Percentiles rank a stretch among this genome's conserved stretches.
phyloP scores from a whole-genome alignment of 1,139 yeast species.

The Magnusiomyces sp. region DNA sequence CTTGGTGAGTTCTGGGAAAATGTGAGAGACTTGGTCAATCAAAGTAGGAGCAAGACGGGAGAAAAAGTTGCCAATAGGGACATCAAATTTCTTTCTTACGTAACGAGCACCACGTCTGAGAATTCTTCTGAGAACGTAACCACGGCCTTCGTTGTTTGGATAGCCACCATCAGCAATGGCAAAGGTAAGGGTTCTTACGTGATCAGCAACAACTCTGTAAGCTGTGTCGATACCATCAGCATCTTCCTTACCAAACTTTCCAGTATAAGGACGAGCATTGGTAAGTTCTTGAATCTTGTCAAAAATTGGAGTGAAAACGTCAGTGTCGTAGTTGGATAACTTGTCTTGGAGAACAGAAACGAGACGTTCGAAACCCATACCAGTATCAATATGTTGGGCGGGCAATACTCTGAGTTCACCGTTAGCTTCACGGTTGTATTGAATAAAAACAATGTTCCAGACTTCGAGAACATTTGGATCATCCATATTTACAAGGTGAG shows the following conservation, averaged over 20 bases:
- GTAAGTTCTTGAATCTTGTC: conserved; percentile 82
- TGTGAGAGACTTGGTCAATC: conserved; percentile 75
- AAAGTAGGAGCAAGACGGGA: conserved; percentile 88
- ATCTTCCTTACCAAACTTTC: conserved; percentile 89
- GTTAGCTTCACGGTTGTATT: conserved; percentile 88
- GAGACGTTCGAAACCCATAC: conserved; percentile 96
- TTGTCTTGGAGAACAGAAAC: conserved; percentile 90
- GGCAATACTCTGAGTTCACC: conserved; percentile 78
- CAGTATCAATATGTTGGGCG: conserved; percentile 92
- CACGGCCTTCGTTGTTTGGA: conserved; percentile 98
- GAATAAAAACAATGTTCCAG: conserved; percentile 97
- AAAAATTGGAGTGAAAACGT: conserved; percentile 86
- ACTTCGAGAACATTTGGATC: conserved; percentile 96
- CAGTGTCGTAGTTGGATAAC: conserved; percentile 91
- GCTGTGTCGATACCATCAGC: conserved; percentile 95
- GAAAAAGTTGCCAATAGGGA: conserved; percentile 80
- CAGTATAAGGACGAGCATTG: conserved; percentile 82
- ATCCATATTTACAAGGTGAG: conserved; percentile 82
- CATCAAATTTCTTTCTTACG: conserved; percentile 91
- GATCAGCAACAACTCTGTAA: conserved; percentile 96
- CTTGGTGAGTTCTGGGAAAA: conserved; percentile 81
- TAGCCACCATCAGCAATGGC: conserved; percentile 98
- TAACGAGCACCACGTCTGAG: conserved; percentile 97
- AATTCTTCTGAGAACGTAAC: conserved; percentile 93
- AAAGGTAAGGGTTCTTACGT: conserved; percentile 90